Percentiles rank a stretch among this genome's conserved stretches.
Evolutionary conservation across 345 rosid species (phyloP).

Genomic region (Odontarrhena argentea): DNA sequence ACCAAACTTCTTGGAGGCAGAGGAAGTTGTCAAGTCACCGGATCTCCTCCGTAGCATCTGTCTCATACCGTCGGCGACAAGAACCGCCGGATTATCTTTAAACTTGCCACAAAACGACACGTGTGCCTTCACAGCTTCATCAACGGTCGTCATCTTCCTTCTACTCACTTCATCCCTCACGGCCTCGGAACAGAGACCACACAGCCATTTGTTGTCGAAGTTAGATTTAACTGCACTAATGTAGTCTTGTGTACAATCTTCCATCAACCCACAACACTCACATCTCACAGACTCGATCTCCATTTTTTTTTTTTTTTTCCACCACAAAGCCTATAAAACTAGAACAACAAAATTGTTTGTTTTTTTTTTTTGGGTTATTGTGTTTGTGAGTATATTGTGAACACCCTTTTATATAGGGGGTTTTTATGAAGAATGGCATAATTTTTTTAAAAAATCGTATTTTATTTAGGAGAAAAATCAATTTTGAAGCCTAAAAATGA

Average conservation of each 20-base stretch:
- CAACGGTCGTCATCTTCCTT: constrained; percentile 51
- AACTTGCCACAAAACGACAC: constrained; percentile 92
- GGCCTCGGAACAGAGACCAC: constrained; percentile 96
- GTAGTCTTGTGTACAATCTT: constrained; percentile 90
- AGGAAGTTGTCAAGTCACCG: constrained; percentile 59
- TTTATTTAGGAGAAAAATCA: too few relatives aligned
- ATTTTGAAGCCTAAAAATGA: too few relatives aligned
- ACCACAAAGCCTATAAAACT: not conserved
- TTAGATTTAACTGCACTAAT: constrained; percentile 72
- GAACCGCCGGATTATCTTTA: constrained; percentile 83
- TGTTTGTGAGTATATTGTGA: constrained; percentile 26
- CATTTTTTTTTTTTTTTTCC: constrained; percentile 44
- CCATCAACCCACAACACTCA: constrained; percentile 89
- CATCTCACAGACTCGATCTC: constrained; percentile 91
- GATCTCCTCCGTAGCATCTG: constrained; percentile 92
- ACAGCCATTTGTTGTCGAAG: constrained; percentile 92
- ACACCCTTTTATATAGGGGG: constrained; percentile 25
- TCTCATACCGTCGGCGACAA: constrained; percentile 93
- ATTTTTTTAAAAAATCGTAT: too few relatives aligned
- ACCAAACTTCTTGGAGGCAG: constrained; percentile 71
- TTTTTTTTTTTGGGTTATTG: constrained; percentile 24
- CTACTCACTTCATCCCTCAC: constrained; percentile 76
- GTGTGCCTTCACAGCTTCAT: constrained; percentile 91
- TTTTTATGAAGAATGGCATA: too few relatives aligned
- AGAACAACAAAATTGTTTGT: not conserved